A percentile compares a stretch with the other conserved stretches of the same genome.
Conservation (phyloP, 164 flowering plant species). For the Umbilicus rupestris region DNA sequence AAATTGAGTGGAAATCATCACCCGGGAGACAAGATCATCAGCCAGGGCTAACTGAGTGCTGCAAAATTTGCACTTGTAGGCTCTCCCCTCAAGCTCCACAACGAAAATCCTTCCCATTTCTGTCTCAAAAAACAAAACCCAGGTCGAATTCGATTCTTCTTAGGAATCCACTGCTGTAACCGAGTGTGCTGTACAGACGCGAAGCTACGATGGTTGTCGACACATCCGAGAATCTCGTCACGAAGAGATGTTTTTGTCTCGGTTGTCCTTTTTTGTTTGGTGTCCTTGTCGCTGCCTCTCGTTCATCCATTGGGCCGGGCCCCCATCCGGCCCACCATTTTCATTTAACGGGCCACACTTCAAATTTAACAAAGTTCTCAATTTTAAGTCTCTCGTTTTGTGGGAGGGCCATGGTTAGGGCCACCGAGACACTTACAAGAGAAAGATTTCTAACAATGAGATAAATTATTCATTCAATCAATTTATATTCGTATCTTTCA, state of each 20-base stretch:
- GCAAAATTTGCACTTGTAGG: constrained; percentile 71
- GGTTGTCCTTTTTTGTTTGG: too few species aligned
- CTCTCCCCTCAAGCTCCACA: constrained; percentile 63
- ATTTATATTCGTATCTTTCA: too few species aligned
- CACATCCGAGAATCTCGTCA: background rate
- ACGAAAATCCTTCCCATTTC: constrained; percentile 71
- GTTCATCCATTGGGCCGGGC: too few species aligned
- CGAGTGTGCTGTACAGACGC: background rate
- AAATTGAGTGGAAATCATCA: constrained; percentile 11
- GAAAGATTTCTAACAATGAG: too few species aligned
- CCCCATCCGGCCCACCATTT: too few species aligned
- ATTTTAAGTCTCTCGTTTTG: too few species aligned
- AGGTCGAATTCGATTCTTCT: background rate
- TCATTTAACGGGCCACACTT: too few species aligned
- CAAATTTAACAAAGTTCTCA: too few species aligned
- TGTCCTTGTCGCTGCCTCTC: too few species aligned
- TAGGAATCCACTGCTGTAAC: background rate
- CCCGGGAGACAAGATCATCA: constrained; percentile 56
- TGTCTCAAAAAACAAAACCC: background rate
- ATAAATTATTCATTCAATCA: too few species aligned
- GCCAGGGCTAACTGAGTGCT: constrained; percentile 49
- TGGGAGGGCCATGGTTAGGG: too few species aligned
- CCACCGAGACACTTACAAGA: too few species aligned
- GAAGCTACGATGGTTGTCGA: background rate
- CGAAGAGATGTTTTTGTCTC: background rate